phyloP scores from a whole-genome alignment of 176 grass and related monocot species.

The Cenchrus americanus region DNA sequence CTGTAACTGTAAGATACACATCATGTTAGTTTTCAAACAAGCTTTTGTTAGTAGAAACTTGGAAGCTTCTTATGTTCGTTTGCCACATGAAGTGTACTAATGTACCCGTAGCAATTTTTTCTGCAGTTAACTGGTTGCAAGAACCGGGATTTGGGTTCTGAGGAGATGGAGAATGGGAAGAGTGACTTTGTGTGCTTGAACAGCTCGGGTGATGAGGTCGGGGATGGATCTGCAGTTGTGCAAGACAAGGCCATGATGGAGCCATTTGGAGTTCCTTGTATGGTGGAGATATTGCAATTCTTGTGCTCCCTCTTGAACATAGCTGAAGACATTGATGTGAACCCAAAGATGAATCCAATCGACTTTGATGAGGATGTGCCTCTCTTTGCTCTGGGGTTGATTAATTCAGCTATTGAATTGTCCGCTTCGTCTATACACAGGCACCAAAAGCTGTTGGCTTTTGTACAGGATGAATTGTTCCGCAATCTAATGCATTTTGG shows the following conservation, averaged over 20 bases:
- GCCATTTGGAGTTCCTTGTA: constrained; percentile 77
- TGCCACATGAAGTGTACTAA: constrained; percentile 29
- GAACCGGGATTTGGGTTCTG: constrained; percentile 54
- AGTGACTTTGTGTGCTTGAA: constrained; percentile 56
- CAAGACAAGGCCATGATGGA: constrained; percentile 67
- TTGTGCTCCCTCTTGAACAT: constrained; percentile 96
- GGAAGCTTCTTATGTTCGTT: constrained; percentile 1
- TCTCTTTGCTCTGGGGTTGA: constrained; percentile 87
- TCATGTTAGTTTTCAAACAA: constrained; percentile 16
- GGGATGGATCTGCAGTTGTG: constrained; percentile 35
- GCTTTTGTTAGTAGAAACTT: constrained; percentile 9
- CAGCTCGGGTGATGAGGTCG: constrained; percentile 49
- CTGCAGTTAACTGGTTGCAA: constrained; percentile 60
- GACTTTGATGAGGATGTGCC: constrained; percentile 98
- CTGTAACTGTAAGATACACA: constrained; percentile 9
- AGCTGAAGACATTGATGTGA: constrained; percentile 81
- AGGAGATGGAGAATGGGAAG: constrained; percentile 61
- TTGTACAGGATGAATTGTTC: constrained; percentile 94
- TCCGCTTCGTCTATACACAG: constrained; percentile 62
- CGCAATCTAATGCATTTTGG: constrained; percentile 95
- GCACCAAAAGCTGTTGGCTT: constrained; percentile 68
- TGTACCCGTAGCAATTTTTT: constrained; percentile 19
- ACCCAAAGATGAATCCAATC: constrained; percentile 71
- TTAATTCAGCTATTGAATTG: constrained; percentile 82
- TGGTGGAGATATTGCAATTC: constrained; percentile 98